Percentiles rank a stretch among this genome's conserved stretches.
Conservation (phyloP, 116 monocot species). For the Phalaenopsis hybrid region DNA sequence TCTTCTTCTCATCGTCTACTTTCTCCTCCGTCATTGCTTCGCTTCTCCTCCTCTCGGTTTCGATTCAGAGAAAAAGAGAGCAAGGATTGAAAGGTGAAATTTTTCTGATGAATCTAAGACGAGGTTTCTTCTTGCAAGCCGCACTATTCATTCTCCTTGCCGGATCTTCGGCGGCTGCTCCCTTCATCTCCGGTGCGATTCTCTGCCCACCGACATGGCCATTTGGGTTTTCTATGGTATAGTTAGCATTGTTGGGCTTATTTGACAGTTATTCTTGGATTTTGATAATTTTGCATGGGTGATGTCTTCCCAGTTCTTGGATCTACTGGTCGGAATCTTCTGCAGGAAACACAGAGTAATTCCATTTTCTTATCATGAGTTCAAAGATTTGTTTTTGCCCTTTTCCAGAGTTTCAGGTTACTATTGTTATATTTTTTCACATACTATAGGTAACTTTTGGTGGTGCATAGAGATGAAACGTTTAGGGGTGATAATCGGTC, state of each 20-base stretch:
- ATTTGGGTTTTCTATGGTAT: not conserved
- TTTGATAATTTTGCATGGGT: conserved; percentile 2
- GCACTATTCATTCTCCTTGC: not conserved
- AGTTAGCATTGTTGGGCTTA: not conserved
- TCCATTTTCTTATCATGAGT: not conserved
- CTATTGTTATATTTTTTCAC: too few species aligned
- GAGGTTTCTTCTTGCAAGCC: not conserved
- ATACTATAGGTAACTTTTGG: too few species aligned
- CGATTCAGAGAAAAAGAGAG: not conserved
- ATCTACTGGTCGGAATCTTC: conserved; percentile 22
- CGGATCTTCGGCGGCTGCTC: not conserved
- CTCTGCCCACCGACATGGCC: too few species aligned
- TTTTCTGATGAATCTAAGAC: conserved; percentile 4
- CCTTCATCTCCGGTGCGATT: conserved; percentile 15
- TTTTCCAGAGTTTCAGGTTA: not conserved
- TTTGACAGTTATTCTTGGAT: not conserved
- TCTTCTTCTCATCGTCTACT: too few species aligned
- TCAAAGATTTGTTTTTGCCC: not conserved
- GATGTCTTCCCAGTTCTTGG: conserved; percentile 5
- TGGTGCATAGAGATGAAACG: too few species aligned
- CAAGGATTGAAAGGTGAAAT: not conserved
- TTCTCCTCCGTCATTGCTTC: too few species aligned
- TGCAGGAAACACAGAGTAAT: conserved; percentile 20
- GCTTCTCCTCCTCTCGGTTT: not conserved
- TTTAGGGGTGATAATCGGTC: too few species aligned